Conservation (phyloP, 1,284 basidiomycete species). For the Anthracocystis panici-leucophaei region DNA sequence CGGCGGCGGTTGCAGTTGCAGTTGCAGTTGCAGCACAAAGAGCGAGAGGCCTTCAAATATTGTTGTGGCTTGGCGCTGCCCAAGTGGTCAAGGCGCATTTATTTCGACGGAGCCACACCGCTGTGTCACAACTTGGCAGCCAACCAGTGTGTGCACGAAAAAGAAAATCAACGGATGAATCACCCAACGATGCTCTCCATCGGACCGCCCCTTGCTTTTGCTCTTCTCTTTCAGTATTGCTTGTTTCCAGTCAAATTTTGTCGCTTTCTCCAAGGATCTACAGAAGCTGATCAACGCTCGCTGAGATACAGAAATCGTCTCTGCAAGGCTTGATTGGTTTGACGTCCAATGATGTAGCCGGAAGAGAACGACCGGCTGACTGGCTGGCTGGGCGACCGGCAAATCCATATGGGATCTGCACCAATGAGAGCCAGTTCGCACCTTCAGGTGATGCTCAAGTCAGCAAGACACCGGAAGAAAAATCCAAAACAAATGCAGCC, state of each 20-base stretch:
- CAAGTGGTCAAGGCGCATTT: conserved; percentile 4
- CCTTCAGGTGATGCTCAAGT: conserved; percentile 1
- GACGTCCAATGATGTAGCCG: background rate
- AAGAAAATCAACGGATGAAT: conserved; percentile 1
- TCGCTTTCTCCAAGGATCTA: no score
- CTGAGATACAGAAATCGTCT: background rate
- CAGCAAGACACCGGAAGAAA: background rate
- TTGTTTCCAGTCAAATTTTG: no score
- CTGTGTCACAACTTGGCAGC: background rate
- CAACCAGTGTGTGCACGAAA: background rate
- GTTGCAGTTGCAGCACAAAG: background rate
- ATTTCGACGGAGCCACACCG: background rate
- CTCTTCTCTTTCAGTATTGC: no score
- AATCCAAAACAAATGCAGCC: background rate
- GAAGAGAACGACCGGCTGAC: background rate
- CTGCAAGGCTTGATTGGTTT: background rate
- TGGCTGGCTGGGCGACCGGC: background rate
- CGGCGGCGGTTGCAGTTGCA: background rate
- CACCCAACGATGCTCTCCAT: background rate
- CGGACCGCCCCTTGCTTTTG: no score
- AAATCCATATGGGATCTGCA: background rate
- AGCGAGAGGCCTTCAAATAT: no score
- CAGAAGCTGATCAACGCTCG: no score
- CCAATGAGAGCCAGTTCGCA: background rate
- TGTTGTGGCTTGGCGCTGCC: conserved; percentile 2